A percentile compares a stretch with the other conserved stretches of the same genome.
Conservation (phyloP, 352 stramenopile genomes). For the Globisporangium iwayamae region DNA sequence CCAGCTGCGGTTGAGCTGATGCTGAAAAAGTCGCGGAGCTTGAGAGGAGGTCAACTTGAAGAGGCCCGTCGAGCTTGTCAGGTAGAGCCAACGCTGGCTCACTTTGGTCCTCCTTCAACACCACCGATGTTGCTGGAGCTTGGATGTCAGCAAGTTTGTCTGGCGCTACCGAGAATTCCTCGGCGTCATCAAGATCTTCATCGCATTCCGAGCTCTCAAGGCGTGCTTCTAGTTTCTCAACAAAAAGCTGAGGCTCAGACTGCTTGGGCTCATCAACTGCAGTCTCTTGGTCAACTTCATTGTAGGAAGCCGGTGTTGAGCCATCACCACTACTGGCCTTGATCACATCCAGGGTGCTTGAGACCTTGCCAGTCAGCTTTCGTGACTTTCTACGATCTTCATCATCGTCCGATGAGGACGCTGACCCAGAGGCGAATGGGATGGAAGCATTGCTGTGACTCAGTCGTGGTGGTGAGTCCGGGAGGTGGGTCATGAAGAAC, state of each 20-base stretch:
- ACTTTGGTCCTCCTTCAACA: background rate
- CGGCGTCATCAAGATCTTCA: background rate
- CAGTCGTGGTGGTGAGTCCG: constrained; percentile 42
- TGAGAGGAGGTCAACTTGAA: background rate
- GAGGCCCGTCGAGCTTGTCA: background rate
- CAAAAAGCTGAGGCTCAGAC: background rate
- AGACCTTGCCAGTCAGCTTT: background rate
- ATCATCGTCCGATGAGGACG: constrained; percentile 4
- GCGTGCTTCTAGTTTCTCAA: background rate
- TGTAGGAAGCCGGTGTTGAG: background rate
- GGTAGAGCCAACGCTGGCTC: background rate
- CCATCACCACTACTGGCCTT: background rate
- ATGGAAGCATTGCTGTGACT: background rate
- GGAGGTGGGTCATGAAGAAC: constrained; percentile 48
- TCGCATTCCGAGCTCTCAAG: background rate
- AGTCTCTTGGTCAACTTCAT: background rate
- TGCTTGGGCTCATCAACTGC: background rate
- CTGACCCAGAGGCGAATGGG: background rate
- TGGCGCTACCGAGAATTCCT: background rate
- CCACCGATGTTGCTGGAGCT: background rate
- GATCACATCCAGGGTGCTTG: background rate
- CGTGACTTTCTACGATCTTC: background rate
- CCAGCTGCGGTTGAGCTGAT: background rate
- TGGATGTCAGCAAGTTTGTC: background rate
- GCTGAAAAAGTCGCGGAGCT: background rate